Evolutionary conservation across 352 stramenopile species (phyloP).

Genomic region (Lagenidium sp.): DNA sequence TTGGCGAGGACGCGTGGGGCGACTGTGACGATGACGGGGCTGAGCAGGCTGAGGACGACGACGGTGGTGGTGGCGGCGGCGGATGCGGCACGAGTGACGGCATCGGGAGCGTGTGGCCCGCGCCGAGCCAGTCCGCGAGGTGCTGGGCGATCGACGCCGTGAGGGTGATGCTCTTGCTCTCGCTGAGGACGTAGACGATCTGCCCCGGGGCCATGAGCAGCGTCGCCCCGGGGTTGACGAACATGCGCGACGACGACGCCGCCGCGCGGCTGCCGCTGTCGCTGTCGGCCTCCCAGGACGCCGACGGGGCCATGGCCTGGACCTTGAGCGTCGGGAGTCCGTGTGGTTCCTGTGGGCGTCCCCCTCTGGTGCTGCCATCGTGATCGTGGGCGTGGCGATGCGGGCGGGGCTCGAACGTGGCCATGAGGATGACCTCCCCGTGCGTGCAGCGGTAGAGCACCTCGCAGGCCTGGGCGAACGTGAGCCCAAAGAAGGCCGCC

Average conservation of each 20-base stretch:
- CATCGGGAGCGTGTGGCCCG: constrained; percentile 28
- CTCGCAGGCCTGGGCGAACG: constrained; percentile 38
- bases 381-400: too few species aligned
- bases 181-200: constrained; percentile 59
- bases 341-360: neutral
- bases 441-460: constrained; percentile 46
- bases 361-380: neutral
- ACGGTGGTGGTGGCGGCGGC: too few species aligned
- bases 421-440: constrained; percentile 50
- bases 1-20: neutral
- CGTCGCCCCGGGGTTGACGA: constrained; percentile 41
- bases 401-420: constrained; percentile 11
- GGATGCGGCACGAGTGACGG: constrained; percentile 1
- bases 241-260: constrained; percentile 15
- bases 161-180: constrained; percentile 49
- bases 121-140: constrained; percentile 30
- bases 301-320: constrained; percentile 1
- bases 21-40: too few species aligned
- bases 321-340: constrained; percentile 3
- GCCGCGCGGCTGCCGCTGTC: neutral
- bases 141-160: constrained; percentile 29
- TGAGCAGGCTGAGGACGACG: neutral
- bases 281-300: too few species aligned
- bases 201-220: constrained; percentile 29
- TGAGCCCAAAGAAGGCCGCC: constrained; percentile 30